Evolutionary conservation across 2,329 filamentous ascomycete genomes (phyloP).

Genomic region (Emergomyces pasteurianus): DNA sequence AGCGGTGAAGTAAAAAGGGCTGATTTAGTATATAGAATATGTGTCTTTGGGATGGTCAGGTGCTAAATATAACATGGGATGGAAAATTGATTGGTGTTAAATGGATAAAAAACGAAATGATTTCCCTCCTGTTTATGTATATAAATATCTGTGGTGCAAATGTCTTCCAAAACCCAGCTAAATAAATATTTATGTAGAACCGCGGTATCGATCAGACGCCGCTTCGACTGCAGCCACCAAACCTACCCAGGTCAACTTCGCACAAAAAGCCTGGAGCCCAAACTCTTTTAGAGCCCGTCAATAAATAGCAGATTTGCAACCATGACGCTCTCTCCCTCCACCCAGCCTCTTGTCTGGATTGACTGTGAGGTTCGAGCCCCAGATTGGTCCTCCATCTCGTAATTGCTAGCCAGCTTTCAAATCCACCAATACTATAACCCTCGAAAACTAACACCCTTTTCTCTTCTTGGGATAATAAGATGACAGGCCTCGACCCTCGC

Average conservation of each 20-base stretch:
- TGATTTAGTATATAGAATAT: not conserved
- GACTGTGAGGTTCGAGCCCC: conserved; percentile 51
- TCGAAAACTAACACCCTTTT: not conserved
- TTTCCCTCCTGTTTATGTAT: not conserved
- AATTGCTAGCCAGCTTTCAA: not conserved
- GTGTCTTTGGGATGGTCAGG: not conserved
- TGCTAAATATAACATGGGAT: not conserved
- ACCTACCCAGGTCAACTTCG: not conserved
- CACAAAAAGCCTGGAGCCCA: not conserved
- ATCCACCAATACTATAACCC: not conserved
- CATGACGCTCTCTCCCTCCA: conserved; percentile 39
- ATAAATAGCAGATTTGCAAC: conserved; percentile 1
- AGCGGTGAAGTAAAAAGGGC: not conserved
- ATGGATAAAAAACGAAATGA: not conserved
- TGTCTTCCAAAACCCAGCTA: too few species aligned
- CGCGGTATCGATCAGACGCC: not conserved
- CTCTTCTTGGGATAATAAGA: conserved; percentile 42
- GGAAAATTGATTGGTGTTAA: not conserved
- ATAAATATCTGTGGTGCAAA: not conserved
- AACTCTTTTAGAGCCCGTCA: not conserved
- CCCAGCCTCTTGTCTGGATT: conserved; percentile 70
- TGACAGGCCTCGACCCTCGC: conserved; percentile 75
- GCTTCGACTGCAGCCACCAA: not conserved
- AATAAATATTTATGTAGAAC: too few species aligned
- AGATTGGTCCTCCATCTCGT: not conserved